Evolutionary conservation across 2,329 filamentous ascomycete genomes (phyloP).

Genomic region (Trichophyton benhamiae): DNA sequence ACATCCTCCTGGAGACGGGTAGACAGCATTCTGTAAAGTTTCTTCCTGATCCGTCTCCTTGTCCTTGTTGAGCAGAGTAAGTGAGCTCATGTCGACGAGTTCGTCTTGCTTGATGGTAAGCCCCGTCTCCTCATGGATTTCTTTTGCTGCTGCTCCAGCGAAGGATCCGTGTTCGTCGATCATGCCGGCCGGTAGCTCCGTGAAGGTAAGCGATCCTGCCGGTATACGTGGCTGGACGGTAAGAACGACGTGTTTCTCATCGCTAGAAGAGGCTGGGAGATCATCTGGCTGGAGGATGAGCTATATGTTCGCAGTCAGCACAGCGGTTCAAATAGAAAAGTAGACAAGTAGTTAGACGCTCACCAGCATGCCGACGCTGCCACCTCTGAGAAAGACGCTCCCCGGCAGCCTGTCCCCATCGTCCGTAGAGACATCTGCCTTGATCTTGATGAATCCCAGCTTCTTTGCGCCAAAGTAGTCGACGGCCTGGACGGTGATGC

Average conservation of each 20-base stretch:
- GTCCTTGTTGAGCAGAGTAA: slow-evolving; percentile 28
- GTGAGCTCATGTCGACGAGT: slow-evolving; percentile 42
- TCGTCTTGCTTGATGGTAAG: slow-evolving; percentile 39
- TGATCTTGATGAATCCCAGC: slow-evolving; percentile 47
- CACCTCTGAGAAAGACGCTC: slow-evolving; percentile 46
- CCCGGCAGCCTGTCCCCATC: slow-evolving; percentile 42
- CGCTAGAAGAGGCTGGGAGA: slow-evolving; percentile 19
- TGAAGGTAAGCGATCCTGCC: slow-evolving; percentile 42
- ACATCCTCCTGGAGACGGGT: slow-evolving; percentile 44
- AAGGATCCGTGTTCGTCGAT: slow-evolving; percentile 44
- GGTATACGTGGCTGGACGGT: slow-evolving; percentile 47
- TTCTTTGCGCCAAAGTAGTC: slow-evolving; percentile 41
- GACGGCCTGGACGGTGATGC: slow-evolving; percentile 43
- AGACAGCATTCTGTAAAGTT: slow-evolving; percentile 38
- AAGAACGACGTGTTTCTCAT: slow-evolving; percentile 39
- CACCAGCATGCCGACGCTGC: slow-evolving; percentile 47
- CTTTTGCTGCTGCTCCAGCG: slow-evolving; percentile 43
- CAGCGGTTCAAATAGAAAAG: not conserved
- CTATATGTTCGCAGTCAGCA: slow-evolving; percentile 19
- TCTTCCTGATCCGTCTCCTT: slow-evolving; percentile 20
- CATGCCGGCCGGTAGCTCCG: slow-evolving; percentile 50
- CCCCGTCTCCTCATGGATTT: slow-evolving; percentile 47
- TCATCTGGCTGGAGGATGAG: slow-evolving; percentile 45
- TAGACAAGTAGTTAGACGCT: slow-evolving; percentile 10
- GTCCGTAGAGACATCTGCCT: slow-evolving; percentile 42